A percentile compares a stretch with the other conserved stretches of the same genome.
phyloP scores from a whole-genome alignment of 805 yeast species.

The Metschnikowia baotianmanensis region DNA sequence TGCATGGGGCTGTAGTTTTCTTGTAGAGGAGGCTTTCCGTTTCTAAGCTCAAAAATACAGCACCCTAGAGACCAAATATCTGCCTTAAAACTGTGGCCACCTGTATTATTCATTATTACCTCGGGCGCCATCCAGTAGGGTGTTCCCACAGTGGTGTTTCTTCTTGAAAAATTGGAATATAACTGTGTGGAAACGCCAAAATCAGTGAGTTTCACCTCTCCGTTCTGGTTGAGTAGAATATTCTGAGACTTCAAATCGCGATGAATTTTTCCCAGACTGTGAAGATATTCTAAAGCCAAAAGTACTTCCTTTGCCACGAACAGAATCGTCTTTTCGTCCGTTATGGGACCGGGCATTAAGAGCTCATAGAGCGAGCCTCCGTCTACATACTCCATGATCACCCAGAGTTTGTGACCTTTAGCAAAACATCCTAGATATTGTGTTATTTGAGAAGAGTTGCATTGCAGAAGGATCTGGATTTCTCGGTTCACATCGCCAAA shows the following conservation, averaged over 20 bases:
- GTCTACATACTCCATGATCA: slow-evolving; percentile 75
- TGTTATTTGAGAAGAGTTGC: slow-evolving; percentile 62
- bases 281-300: slow-evolving; percentile 63
- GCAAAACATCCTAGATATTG: slow-evolving; percentile 70
- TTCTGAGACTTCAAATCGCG: slow-evolving; percentile 45
- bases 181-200: slow-evolving; percentile 47
- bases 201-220: slow-evolving; percentile 44
- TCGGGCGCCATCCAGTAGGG: slow-evolving; percentile 70
- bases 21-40: slow-evolving; percentile 66
- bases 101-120: slow-evolving; percentile 54
- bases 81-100: slow-evolving; percentile 56
- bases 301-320: slow-evolving; percentile 54
- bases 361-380: slow-evolving; percentile 76
- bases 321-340: slow-evolving; percentile 51
- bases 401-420: slow-evolving; percentile 69
- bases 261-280: slow-evolving; percentile 74
- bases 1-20: slow-evolving; percentile 40
- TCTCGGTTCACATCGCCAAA: slow-evolving; percentile 72
- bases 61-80: slow-evolving; percentile 83
- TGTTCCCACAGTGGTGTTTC: slow-evolving; percentile 51
- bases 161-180: slow-evolving; percentile 39
- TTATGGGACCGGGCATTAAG: slow-evolving; percentile 55
- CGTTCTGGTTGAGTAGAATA: slow-evolving; percentile 34
- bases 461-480: slow-evolving; percentile 64
- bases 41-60: slow-evolving; percentile 69